A percentile compares a stretch with the other conserved stretches of the same genome.
Evolutionary conservation across 2,329 filamentous ascomycete genomes (phyloP).

Genomic region (Cucurbitaria berberidis): DNA sequence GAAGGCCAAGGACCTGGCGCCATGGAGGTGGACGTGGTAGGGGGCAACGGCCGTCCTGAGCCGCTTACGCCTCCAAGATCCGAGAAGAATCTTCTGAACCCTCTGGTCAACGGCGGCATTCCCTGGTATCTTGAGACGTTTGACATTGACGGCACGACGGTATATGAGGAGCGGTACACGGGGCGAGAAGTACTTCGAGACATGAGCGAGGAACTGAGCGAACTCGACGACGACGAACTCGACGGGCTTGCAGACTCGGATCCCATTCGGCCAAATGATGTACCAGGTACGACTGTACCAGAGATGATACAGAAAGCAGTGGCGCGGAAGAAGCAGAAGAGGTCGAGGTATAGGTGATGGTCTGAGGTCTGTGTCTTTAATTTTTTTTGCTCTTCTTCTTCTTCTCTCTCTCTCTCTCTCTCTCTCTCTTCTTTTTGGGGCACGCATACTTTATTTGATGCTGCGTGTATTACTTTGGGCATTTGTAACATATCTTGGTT

Average conservation of each 20-base stretch:
- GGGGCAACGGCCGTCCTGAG: slow-evolving; percentile 29
- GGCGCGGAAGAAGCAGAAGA: slow-evolving; percentile 40
- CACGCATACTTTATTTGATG: slow-evolving; percentile 12
- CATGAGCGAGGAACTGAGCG: slow-evolving; percentile 86
- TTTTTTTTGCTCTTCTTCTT: too few relatives aligned
- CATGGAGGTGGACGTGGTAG: slow-evolving; percentile 29
- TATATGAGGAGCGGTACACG: slow-evolving; percentile 74
- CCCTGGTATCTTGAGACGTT: slow-evolving; percentile 88
- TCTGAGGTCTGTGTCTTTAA: slow-evolving; percentile 5
- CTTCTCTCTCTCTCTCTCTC: too few relatives aligned
- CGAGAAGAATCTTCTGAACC: slow-evolving; percentile 57
- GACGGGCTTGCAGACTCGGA: slow-evolving; percentile 61
- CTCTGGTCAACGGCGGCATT: slow-evolving; percentile 67
- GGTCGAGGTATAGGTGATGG: slow-evolving; percentile 23
- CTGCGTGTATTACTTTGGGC: slow-evolving; percentile 24
- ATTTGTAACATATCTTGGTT: slow-evolving; percentile 28
- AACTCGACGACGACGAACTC: slow-evolving; percentile 89
- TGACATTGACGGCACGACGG: slow-evolving; percentile 78
- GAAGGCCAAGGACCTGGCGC: slow-evolving; percentile 19
- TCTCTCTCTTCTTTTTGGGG: slow-evolving; percentile 13
- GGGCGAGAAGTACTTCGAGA: slow-evolving; percentile 73
- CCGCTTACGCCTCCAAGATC: slow-evolving; percentile 72
- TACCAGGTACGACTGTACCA: slow-evolving; percentile 30
- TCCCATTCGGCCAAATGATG: slow-evolving; percentile 34
- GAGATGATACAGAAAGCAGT: slow-evolving; percentile 36